Base-by-base conservation (phyloP, 371 early-diverging fungal genomes). In the Rhizomucor pusillus region DNA sequence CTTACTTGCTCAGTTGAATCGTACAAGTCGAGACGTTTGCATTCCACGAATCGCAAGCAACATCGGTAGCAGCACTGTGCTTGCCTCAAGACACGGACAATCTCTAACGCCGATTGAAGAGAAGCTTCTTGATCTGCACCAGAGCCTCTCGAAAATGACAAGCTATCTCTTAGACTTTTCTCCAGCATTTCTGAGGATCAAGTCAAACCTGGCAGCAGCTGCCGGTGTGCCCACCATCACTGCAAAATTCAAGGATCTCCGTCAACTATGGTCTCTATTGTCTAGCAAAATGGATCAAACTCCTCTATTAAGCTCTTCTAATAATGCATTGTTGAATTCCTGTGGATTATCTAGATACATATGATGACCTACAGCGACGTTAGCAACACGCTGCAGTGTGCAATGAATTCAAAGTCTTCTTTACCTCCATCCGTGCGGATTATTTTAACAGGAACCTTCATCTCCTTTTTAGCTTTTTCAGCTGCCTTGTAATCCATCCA, bases 401-500 rank as follows among this genome's bases (percentile, higher is more conserved):
- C 29, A 39, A 34, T 16, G 64, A 59, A 16, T 50, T 19, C 1
- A 53, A 40, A 24, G 68, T 65, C n/a, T 0, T n/a, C 12, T 19
- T 45, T 54, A 63, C 66, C 69, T 25, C 65, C 69, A 52, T 59
- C 44, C 6, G 89, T 65, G 12, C 77, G 57, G 16, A 81, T 59
- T 4, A 80, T 47, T 24, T 78, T 79, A 6, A 69, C 75, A 1
- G 77, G 75, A 0, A 84, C 85, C 5, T 60, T 67, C 83, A 90
- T 88, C 7, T 59, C 47, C 13, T 65, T 54, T 25, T 63, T 75
- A 6, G 82, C 88, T 43, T 79, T 66, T 47, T 84, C 79, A 25
- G 91, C 94, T 16, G 85, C 83, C n/a, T 73, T 69, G 53, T 81
- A 81, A 60, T 95, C 94, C 93, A 96, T 94, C 95, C 95, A 96